phyloP scores from a whole-genome alignment of 140 eudicot species.

The Bidens hawaiensis region DNA sequence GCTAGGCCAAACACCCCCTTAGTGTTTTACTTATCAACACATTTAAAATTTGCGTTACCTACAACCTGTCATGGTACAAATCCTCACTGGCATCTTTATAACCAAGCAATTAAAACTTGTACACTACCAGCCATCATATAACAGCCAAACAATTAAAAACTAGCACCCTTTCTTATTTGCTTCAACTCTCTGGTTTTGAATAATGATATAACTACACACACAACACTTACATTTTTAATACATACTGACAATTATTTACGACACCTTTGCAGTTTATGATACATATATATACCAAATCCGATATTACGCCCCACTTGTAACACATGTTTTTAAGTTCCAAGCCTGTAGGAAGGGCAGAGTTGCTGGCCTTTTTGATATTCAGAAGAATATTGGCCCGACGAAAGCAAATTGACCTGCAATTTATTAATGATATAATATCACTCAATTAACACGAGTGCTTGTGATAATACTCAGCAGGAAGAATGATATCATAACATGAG shows the following conservation, averaged over 20 bases:
- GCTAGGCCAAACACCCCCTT: neutral
- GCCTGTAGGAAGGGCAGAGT: conserved; percentile 35
- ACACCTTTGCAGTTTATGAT: neutral
- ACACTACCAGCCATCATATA: neutral
- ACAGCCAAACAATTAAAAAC: neutral
- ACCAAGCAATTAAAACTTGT: neutral
- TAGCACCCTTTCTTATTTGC: neutral
- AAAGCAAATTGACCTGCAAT: conserved; percentile 61
- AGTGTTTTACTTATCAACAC: neutral
- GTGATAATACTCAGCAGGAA: neutral
- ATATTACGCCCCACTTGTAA: neutral
- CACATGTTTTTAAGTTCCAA: conserved; percentile 32
- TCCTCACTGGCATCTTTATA: neutral
- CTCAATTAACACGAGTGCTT: neutral
- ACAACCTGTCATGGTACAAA: conserved; percentile 16
- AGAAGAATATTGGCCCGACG: conserved; percentile 28
- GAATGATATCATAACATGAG: neutral
- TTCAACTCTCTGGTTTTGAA: neutral
- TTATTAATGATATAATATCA: neutral
- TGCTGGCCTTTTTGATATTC: conserved; percentile 30
- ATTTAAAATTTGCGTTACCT: neutral
- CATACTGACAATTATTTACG: neutral
- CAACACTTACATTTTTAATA: neutral
- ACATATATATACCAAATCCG: conserved; percentile 11
- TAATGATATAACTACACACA: neutral